Evolutionary conservation across 371 early-diverging fungal species (phyloP).

Genomic region (Actinomortierella wolfii): DNA sequence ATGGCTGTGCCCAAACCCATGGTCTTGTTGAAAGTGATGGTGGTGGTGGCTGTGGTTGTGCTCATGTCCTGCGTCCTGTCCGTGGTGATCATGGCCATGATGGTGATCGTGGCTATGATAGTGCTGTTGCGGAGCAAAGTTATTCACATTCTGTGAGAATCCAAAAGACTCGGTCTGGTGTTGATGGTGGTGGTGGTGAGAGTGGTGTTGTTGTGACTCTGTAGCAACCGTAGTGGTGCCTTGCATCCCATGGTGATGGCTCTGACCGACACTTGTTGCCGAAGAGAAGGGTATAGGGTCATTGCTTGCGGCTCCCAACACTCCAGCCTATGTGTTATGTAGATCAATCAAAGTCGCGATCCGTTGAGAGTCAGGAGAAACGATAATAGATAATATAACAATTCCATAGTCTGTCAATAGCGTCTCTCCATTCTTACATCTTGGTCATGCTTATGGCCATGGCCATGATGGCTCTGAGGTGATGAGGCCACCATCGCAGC

Average conservation of each 20-base stretch:
- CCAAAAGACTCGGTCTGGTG: not conserved
- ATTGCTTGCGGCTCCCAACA: not conserved
- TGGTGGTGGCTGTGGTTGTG: conserved; percentile 17
- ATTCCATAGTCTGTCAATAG: not conserved
- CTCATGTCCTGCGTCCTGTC: conserved; percentile 13
- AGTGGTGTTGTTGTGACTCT: not conserved
- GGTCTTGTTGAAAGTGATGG: conserved; percentile 15
- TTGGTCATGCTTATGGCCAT: conserved; percentile 27
- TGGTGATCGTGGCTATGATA: conserved; percentile 21
- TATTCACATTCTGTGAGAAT: not conserved
- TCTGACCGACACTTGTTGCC: conserved; percentile 7
- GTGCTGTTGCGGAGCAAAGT: not conserved
- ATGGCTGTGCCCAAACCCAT: conserved; percentile 25
- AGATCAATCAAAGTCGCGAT: too few relatives aligned
- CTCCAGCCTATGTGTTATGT: conserved; percentile 6
- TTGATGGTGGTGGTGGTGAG: conserved; percentile 5
- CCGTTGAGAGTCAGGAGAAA: too few relatives aligned
- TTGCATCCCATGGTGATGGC: not conserved
- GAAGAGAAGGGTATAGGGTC: conserved; percentile 9
- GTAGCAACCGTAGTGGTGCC: too few relatives aligned
- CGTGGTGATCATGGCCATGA: conserved; percentile 20
- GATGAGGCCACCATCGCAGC: not conserved
- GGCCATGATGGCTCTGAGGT: conserved; percentile 14
- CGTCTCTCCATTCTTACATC: conserved; percentile 1
- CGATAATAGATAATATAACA: too few relatives aligned